phyloP scores from a whole-genome alignment of 208 protist species.

The Herpetomonas muscarum region DNA sequence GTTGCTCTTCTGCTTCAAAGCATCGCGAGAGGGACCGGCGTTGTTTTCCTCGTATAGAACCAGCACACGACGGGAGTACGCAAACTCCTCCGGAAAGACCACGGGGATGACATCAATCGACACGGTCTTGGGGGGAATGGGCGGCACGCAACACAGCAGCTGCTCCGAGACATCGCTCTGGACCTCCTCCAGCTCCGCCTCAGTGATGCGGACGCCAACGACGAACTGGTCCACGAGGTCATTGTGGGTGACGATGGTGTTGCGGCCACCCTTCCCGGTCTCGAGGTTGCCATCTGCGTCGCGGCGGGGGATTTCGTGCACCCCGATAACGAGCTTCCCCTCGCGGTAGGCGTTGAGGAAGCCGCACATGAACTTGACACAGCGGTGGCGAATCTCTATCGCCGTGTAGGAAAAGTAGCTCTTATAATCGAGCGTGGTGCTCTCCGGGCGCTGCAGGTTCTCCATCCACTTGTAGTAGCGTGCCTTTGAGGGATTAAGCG shows the following conservation, averaged over 20 bases:
- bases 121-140: conserved; percentile 40
- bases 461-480: conserved; percentile 51
- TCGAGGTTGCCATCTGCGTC: conserved; percentile 20
- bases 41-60: conserved; percentile 37
- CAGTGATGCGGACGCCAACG: conserved; percentile 40
- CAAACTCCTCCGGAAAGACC: conserved; percentile 33
- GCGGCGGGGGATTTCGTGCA: conserved; percentile 52
- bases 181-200: conserved; percentile 34
- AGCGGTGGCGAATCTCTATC: conserved; percentile 48
- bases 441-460: conserved; percentile 50
- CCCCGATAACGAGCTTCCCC: conserved; percentile 55
- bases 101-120: conserved; percentile 48
- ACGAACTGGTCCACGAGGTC: conserved; percentile 65
- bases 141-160: conserved; percentile 55
- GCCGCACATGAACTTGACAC: conserved; percentile 72
- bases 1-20: conserved; percentile 62
- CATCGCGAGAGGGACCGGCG: conserved; percentile 17
- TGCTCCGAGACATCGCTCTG: conserved; percentile 46
- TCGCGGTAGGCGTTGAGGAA: conserved; percentile 66
- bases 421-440: conserved; percentile 64
- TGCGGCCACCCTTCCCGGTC: conserved; percentile 32
- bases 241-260: conserved; percentile 47
- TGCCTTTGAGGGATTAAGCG: neutral
- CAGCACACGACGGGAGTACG: conserved; percentile 34
- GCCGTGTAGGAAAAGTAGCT: conserved; percentile 62